Evolutionary conservation across 768 basidiomycete species (phyloP).

Genomic region (Pisolithus microcarpus): DNA sequence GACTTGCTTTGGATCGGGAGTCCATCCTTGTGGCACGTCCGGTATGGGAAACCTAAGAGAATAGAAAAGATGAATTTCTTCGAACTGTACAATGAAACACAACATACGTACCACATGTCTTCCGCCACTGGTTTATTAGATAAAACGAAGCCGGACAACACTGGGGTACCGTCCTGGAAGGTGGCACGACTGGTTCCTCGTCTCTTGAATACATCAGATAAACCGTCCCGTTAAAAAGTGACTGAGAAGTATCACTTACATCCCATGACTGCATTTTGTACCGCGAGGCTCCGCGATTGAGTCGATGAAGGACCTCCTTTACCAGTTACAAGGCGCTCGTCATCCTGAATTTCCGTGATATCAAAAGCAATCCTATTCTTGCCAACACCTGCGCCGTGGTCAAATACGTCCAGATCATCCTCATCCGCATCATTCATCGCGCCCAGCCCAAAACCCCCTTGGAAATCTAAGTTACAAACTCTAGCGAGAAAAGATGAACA

Average conservation of each 20-base stretch:
- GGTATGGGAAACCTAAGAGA: conserved; percentile 72
- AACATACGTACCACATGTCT: conserved; percentile 51
- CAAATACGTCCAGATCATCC: too few relatives aligned
- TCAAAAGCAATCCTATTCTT: too few relatives aligned
- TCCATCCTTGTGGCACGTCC: conserved; percentile 79
- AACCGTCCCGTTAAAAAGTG: not conserved
- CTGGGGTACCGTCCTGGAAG: too few relatives aligned
- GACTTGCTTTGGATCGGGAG: conserved; percentile 71
- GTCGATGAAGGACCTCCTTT: conserved; percentile 10
- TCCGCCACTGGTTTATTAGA: too few relatives aligned
- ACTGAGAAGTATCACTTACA: conserved; percentile 6
- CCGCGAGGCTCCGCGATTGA: conserved; percentile 6
- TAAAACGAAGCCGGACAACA: too few relatives aligned
- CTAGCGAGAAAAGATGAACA: too few relatives aligned
- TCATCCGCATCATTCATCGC: too few relatives aligned
- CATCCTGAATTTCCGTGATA: conserved; percentile 53
- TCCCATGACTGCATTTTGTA: not conserved
- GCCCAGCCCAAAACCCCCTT: too few relatives aligned
- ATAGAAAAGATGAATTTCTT: conserved; percentile 11
- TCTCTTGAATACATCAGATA: conserved; percentile 63
- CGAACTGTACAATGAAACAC: conserved; percentile 4
- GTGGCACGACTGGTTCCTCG: too few relatives aligned
- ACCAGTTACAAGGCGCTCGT: conserved; percentile 45
- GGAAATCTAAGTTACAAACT: too few relatives aligned
- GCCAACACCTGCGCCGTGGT: too few relatives aligned